Conservation (phyloP, 306 rosid genomes). For the Macrotyloma uniflorum region DNA sequence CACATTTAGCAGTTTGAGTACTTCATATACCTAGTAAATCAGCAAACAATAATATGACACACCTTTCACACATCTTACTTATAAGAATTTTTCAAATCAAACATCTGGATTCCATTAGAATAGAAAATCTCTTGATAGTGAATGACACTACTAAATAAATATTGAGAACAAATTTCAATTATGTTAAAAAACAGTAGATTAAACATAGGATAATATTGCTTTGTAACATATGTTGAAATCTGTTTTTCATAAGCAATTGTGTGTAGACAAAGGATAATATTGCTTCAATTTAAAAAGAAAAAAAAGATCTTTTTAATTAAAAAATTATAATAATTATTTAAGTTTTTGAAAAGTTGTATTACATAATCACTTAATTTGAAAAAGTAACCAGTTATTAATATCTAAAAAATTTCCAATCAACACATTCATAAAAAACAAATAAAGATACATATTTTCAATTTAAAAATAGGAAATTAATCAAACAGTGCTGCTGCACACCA, state of each 20-base stretch:
- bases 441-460: neutral
- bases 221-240: no score
- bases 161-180: no score
- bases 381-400: neutral
- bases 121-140: neutral
- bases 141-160: no score
- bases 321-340: neutral
- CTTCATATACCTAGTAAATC: conserved; percentile 71
- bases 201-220: no score
- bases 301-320: no score
- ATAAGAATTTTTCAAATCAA: conserved; percentile 16
- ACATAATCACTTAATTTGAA: neutral
- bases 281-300: no score
- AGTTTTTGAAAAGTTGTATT: neutral
- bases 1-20: conserved; percentile 78
- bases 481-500: no score
- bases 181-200: no score
- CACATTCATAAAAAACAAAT: conserved; percentile 6
- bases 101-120: conserved; percentile 9
- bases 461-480: no score
- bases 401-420: conserved; percentile 10
- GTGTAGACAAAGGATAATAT: no score
- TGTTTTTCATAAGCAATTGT: no score
- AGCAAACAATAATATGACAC: conserved; percentile 16
- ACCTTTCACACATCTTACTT: neutral